A percentile compares a stretch with the other conserved stretches of the same genome.
Conservation (phyloP, 1,284 basidiomycete species). For the Tetrapyrgos nigripes region DNA sequence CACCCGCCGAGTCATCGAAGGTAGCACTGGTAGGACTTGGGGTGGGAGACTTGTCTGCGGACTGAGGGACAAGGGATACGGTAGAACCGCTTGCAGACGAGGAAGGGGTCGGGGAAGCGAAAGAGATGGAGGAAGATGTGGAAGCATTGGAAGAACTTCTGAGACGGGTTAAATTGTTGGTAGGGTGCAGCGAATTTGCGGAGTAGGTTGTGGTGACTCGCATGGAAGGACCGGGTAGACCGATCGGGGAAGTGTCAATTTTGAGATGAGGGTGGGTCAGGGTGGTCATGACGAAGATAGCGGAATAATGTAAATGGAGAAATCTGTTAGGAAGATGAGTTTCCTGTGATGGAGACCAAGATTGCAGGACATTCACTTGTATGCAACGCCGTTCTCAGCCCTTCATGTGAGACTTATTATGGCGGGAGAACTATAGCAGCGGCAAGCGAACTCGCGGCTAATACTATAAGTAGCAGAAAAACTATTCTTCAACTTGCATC, state of each 20-base stretch:
- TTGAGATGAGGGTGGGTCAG: constrained; percentile 23
- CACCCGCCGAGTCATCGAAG: constrained; percentile 40
- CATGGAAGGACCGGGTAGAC: constrained; percentile 9
- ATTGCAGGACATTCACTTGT: too few species aligned
- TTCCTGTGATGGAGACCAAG: too few species aligned
- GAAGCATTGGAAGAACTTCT: constrained; percentile 63
- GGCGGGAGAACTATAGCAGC: too few species aligned
- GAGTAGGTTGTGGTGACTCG: constrained; percentile 9
- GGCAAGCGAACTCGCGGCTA: too few species aligned
- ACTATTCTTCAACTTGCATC: too few species aligned
- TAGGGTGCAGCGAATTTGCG: constrained; percentile 4
- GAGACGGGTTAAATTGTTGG: constrained; percentile 28
- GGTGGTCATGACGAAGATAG: constrained; percentile 9
- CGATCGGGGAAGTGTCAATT: constrained; percentile 29
- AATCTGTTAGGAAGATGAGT: too few species aligned
- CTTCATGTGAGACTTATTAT: too few species aligned
- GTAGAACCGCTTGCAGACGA: constrained; percentile 62
- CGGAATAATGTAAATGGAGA: neutral
- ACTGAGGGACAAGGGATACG: constrained; percentile 51
- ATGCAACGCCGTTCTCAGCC: too few species aligned
- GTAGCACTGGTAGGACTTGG: constrained; percentile 41
- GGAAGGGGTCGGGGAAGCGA: constrained; percentile 54
- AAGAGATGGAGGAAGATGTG: constrained; percentile 57
- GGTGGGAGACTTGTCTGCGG: constrained; percentile 20
- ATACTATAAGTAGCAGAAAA: too few species aligned